Base-by-base conservation (phyloP, 2,329 filamentous ascomycete species). In the Arthrobotrys megalospora region DNA sequence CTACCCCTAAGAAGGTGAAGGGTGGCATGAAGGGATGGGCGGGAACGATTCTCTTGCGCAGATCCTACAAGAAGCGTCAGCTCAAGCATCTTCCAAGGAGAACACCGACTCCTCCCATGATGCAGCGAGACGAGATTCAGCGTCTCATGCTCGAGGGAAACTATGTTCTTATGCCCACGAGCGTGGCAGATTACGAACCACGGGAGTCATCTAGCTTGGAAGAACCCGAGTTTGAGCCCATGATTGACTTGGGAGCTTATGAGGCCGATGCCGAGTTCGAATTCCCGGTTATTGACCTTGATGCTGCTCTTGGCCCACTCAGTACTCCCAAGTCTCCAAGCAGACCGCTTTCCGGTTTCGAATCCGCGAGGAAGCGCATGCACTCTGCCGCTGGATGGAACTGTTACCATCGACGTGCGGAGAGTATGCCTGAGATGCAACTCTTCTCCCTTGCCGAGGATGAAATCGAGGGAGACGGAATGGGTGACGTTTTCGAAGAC, bases 221-320 rank as follows among this genome's bases (percentile, higher is more conserved):
- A 32, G 81, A 83, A 24, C 62, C 75, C 6, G 75, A 80, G 14
- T 71, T 73, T 58, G 60, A 72, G 52, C 79, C 80, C 34, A 71
- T 81, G 21, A 80, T 82, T 41, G 79, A 79, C 82, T 28, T 82
- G 83, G 47, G 83, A 84, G 16, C 80, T 83, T 5, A 81, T 82
- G 2, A 84, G 83, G 5, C 86, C 86, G 0, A 84, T 84, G 19
- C 83, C 86, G 1, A 87, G 14, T 85, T 89, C 2, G 88, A 91
- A 65, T 93, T 90, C 82, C 91, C 92, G 6, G 91, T 97, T 84
- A 96, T 99, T 80, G 96, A 99, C 84, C 86, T 99, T 48, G 96
- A 99, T 85, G 95, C 94, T 16, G 96, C 95, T 28, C 88, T 98
- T 0, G 94, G 94, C 1, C 94, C 95, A 0, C 97, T 97, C 84